Evolutionary conservation across 192 early-diverging fungal genomes (phyloP).

Genomic region (Backusella westeae): DNA sequence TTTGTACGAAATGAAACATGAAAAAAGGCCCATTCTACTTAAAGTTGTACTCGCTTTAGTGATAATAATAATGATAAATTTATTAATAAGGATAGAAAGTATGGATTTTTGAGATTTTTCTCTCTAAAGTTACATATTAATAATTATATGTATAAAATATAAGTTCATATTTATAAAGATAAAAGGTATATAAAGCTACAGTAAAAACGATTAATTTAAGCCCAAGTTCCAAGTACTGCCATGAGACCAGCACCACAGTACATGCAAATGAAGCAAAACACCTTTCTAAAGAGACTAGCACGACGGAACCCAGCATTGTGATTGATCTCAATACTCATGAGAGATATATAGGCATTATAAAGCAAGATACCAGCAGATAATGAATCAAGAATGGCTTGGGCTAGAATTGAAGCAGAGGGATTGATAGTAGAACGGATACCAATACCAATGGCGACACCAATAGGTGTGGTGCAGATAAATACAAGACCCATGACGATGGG

Average conservation of each 20-base stretch:
- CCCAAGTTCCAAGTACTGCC: conserved; percentile 35
- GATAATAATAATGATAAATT: background rate
- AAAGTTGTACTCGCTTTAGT: background rate
- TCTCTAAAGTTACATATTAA: background rate
- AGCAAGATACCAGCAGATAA: conserved; percentile 78
- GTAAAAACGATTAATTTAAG: conserved; percentile 14
- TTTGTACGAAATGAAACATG: background rate
- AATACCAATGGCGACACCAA: conserved; percentile 79
- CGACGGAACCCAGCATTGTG: conserved; percentile 27
- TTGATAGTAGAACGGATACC: conserved; percentile 66
- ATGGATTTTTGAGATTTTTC: background rate
- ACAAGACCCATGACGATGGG: conserved; percentile 46
- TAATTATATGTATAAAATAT: background rate
- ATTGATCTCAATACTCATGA: conserved; percentile 56
- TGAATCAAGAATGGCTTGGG: conserved; percentile 71
- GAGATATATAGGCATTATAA: conserved; percentile 70
- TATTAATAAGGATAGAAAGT: background rate
- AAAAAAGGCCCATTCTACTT: background rate
- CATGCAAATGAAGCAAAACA: conserved; percentile 28
- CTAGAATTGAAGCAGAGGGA: conserved; percentile 54
- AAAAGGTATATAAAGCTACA: background rate
- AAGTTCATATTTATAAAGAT: background rate
- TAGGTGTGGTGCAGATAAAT: conserved; percentile 74
- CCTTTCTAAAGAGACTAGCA: conserved; percentile 4
- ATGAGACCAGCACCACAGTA: conserved; percentile 34